phyloP scores from a whole-genome alignment of 768 basidiomycete species.

The Cantharellus anzutake region DNA sequence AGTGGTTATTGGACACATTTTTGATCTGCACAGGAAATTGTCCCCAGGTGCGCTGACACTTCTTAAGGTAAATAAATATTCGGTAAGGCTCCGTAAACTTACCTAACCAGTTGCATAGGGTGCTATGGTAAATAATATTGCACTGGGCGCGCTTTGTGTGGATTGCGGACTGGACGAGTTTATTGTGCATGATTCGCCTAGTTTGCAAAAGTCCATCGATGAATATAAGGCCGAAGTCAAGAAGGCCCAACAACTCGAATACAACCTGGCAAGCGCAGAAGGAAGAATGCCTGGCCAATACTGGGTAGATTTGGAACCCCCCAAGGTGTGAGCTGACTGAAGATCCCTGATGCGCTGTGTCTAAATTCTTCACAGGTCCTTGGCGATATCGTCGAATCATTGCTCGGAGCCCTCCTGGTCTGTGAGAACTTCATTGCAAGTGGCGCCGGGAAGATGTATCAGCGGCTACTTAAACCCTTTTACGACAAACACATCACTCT shows the following conservation, averaged over 20 bases:
- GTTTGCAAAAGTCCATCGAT: slow-evolving; percentile 31
- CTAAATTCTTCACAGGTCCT: not conserved
- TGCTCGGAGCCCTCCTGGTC: slow-evolving; percentile 62
- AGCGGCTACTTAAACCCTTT: slow-evolving; percentile 53
- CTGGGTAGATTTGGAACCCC: slow-evolving; percentile 59
- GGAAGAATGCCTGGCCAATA: slow-evolving; percentile 42
- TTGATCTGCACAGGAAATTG: slow-evolving; percentile 37
- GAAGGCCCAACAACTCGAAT: slow-evolving; percentile 24
- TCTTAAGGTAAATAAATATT: slow-evolving; percentile 35
- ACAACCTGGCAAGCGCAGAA: slow-evolving; percentile 28
- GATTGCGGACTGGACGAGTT: slow-evolving; percentile 43
- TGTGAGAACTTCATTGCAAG: slow-evolving; percentile 47
- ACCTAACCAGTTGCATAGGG: slow-evolving; percentile 24
- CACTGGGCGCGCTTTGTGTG: slow-evolving; percentile 59
- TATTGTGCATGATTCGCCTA: slow-evolving; percentile 37
- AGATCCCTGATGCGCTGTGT: not conserved
- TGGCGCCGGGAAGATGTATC: slow-evolving; percentile 47
- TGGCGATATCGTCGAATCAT: slow-evolving; percentile 61
- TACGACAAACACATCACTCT: slow-evolving; percentile 57
- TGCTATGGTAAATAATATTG: slow-evolving; percentile 71
- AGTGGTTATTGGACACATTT: slow-evolving; percentile 65
- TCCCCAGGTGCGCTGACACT: slow-evolving; percentile 63
- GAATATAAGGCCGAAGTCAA: slow-evolving; percentile 33
- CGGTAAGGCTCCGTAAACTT: not conserved
- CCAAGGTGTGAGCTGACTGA: slow-evolving; percentile 37